Conservation (phyloP, 202 grass and related monocot genomes). For the Brachypodium distachyon region DNA sequence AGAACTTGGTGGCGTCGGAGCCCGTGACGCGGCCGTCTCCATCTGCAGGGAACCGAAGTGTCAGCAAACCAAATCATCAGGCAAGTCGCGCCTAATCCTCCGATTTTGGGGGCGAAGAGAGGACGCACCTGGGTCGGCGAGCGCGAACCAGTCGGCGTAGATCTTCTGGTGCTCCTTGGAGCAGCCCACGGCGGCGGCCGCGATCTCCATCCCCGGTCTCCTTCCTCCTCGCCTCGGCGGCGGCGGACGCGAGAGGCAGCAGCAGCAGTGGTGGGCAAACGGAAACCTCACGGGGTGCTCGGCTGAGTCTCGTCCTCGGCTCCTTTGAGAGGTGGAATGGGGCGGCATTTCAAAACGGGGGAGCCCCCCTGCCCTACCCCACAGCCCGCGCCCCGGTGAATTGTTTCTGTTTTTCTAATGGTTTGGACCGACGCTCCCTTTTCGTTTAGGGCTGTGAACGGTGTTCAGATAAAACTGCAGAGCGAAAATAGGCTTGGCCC, state of each 20-base stretch:
- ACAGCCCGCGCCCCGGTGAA: conserved; percentile 9
- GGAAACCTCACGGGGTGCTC: background rate
- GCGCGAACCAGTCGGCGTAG: conserved; percentile 74
- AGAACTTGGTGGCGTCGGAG: conserved; percentile 73
- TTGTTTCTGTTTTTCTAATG: conserved; percentile 14
- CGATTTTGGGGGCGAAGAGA: background rate
- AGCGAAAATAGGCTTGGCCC: background rate
- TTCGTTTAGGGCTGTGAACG: no score
- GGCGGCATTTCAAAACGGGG: conserved; percentile 24
- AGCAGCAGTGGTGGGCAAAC: background rate
- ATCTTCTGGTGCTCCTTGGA: conserved; percentile 72
- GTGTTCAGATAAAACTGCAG: no score
- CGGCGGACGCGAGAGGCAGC: background rate
- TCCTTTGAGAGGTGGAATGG: conserved; percentile 11
- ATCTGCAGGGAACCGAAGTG: conserved; percentile 26
- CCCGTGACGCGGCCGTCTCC: conserved; percentile 73
- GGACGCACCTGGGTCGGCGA: conserved; percentile 52
- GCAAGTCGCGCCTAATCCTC: background rate
- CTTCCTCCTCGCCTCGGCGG: background rate
- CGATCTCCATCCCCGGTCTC: conserved; percentile 56
- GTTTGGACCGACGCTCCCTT: background rate
- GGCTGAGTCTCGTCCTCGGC: background rate
- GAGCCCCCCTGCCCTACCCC: conserved; percentile 3
- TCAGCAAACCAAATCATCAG: background rate
- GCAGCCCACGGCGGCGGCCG: conserved; percentile 31